Percentiles rank a stretch among this genome's conserved stretches.
Evolutionary conservation across 1,284 basidiomycete species (phyloP).

Genomic region (Mycosarcoma maydis): DNA sequence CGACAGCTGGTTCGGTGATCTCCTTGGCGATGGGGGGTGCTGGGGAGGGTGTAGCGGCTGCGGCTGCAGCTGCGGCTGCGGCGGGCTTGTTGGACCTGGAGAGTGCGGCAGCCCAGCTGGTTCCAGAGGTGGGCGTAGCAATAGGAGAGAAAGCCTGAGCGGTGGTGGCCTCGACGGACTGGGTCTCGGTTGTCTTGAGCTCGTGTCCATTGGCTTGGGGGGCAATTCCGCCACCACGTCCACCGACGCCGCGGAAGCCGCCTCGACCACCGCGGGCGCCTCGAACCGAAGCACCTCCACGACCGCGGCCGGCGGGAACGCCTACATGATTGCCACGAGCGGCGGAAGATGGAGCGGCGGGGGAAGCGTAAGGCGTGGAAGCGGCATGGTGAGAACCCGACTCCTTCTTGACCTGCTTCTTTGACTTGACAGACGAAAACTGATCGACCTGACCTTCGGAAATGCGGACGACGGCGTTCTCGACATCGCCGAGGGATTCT

Average conservation of each 20-base stretch:
- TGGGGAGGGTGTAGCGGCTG: conserved; percentile 28
- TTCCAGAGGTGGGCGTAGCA: conserved; percentile 42
- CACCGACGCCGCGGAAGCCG: conserved; percentile 53
- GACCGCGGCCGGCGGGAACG: conserved; percentile 45
- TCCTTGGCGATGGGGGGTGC: conserved; percentile 36
- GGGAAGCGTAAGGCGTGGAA: conserved; percentile 14
- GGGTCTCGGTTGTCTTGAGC: conserved; percentile 37
- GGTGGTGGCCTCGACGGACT: conserved; percentile 34
- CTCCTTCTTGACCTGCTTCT: conserved; percentile 72
- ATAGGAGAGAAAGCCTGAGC: conserved; percentile 45
- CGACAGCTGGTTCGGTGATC: conserved; percentile 18
- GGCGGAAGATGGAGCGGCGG: conserved; percentile 26
- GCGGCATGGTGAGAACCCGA: conserved; percentile 22
- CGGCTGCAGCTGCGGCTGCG: conserved; percentile 12
- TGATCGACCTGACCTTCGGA: conserved; percentile 81
- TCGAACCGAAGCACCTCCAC: conserved; percentile 48
- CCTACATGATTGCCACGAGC: conserved; percentile 42
- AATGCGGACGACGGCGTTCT: conserved; percentile 79
- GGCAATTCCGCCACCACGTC: conserved; percentile 51
- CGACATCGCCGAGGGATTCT: conserved; percentile 79
- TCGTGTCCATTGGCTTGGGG: conserved; percentile 55
- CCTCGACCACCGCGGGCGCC: conserved; percentile 58
- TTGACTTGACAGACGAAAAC: conserved; percentile 85
- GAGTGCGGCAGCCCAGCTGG: conserved; percentile 59
- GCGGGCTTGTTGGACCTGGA: conserved; percentile 36